Evolutionary conservation across 495 filamentous ascomycete genomes (phyloP).

Genomic region (Hapsidospora chrysogenum): DNA sequence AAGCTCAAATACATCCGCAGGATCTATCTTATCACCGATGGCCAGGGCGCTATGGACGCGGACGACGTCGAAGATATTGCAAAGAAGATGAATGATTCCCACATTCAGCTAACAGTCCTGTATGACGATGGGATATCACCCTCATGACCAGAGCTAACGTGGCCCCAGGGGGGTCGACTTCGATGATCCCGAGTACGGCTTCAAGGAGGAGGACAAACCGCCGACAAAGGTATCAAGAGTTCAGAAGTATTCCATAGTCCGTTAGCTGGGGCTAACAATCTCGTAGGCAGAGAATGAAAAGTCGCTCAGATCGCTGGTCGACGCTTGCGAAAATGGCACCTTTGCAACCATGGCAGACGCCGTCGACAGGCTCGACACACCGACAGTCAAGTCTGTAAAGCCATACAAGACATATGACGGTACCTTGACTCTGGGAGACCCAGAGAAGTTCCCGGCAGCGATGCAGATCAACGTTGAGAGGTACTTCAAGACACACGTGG

Average conservation of each 20-base stretch:
- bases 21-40: conserved; percentile 78
- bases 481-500: conserved; percentile 68
- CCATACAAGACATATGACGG: conserved; percentile 70
- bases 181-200: conserved; percentile 79
- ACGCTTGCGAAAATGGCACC: conserved; percentile 40
- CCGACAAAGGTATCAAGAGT: conserved; percentile 41
- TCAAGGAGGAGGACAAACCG: conserved; percentile 85
- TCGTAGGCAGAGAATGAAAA: conserved; percentile 40
- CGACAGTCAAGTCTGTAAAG: conserved; percentile 53
- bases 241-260: too few relatives aligned
- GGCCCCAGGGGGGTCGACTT: conserved; percentile 69
- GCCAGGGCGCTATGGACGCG: conserved; percentile 47
- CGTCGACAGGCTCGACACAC: conserved; percentile 49
- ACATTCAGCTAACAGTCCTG: conserved; percentile 68
- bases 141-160: conserved; percentile 1
- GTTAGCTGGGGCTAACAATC: too few relatives aligned
- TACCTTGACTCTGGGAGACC: conserved; percentile 62
- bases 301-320: conserved; percentile 41
- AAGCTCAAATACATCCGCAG: conserved; percentile 75
- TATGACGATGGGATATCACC: conserved; percentile 35
- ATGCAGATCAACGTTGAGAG: conserved; percentile 76
- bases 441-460: conserved; percentile 54
- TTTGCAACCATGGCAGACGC: conserved; percentile 79
- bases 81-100: conserved; percentile 49
- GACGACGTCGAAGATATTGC: conserved; percentile 50